Conservation (phyloP, 176 grass and related monocot species). For the Oryza rufipogon region DNA sequence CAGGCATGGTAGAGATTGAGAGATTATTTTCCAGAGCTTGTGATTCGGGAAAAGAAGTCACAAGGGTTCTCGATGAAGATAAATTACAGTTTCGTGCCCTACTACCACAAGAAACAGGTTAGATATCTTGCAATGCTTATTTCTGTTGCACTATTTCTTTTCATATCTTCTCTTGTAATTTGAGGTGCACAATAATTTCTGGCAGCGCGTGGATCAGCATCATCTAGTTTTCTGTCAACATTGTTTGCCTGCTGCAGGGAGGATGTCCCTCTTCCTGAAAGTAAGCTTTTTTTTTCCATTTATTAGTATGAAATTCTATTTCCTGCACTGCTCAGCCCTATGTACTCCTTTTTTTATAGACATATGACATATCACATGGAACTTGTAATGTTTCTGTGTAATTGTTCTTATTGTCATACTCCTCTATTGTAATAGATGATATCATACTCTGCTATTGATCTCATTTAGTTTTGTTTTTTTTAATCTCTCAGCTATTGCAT, state of each 20-base stretch:
- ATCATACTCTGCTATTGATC: neutral
- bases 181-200: neutral
- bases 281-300: slow-evolving; percentile 32
- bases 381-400: neutral
- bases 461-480: neutral
- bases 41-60: slow-evolving; percentile 66
- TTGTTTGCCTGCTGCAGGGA: slow-evolving; percentile 56
- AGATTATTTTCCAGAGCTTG: slow-evolving; percentile 62
- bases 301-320: neutral
- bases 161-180: neutral
- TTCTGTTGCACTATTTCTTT: slow-evolving; percentile 29
- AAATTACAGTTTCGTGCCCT: slow-evolving; percentile 65
- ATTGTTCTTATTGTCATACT: neutral
- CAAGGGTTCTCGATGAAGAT: slow-evolving; percentile 64
- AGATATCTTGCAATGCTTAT: slow-evolving; percentile 2
- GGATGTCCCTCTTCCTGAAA: slow-evolving; percentile 56
- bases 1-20: slow-evolving; percentile 65
- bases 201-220: slow-evolving; percentile 51
- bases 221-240: slow-evolving; percentile 48
- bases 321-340: neutral
- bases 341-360: neutral
- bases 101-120: slow-evolving; percentile 68
- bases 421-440: neutral
- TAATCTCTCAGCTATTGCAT: neutral
- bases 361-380: neutral